Percentiles rank a stretch among this genome's conserved stretches.
Evolutionary conservation across 441 rosid species (phyloP).

Genomic region (Populus hybrid): DNA sequence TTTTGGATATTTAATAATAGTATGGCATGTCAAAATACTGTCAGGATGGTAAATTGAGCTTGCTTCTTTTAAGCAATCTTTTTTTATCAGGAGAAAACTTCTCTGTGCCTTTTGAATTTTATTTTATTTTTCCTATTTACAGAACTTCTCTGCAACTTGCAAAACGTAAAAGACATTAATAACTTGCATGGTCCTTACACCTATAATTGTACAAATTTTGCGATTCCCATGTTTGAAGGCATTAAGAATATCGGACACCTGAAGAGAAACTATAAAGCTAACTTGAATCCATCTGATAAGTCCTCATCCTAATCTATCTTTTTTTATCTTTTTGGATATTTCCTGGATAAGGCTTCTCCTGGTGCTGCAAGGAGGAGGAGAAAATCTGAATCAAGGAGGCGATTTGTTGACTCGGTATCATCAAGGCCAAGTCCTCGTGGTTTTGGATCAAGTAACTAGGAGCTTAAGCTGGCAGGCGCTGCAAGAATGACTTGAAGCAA

Average conservation of each 20-base stretch:
- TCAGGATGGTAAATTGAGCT: neutral
- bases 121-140: neutral
- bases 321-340: neutral
- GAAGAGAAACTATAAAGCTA: neutral
- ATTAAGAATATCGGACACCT: neutral
- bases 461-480: slow-evolving; percentile 7
- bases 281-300: neutral
- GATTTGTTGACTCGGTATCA: slow-evolving; percentile 53
- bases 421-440: slow-evolving; percentile 79
- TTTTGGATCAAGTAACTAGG: slow-evolving; percentile 59
- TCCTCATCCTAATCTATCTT: neutral
- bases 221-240: neutral
- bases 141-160: neutral
- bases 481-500: neutral
- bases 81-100: neutral
- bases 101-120: neutral
- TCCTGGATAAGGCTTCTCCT: slow-evolving; percentile 64
- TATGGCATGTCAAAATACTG: neutral
- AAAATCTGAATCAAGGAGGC: slow-evolving; percentile 58
- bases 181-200: neutral
- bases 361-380: slow-evolving; percentile 89
- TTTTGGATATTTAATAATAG: neutral
- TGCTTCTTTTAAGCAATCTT: neutral
- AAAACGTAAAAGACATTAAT: neutral
- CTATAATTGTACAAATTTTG: neutral